Percentiles rank a stretch among this genome's conserved stretches.
These are phyloP conservation scores for Physcia stellaris DNA, from an alignment of 495 filamentous ascomycete species.

Conservation along the genomic window DNA sequence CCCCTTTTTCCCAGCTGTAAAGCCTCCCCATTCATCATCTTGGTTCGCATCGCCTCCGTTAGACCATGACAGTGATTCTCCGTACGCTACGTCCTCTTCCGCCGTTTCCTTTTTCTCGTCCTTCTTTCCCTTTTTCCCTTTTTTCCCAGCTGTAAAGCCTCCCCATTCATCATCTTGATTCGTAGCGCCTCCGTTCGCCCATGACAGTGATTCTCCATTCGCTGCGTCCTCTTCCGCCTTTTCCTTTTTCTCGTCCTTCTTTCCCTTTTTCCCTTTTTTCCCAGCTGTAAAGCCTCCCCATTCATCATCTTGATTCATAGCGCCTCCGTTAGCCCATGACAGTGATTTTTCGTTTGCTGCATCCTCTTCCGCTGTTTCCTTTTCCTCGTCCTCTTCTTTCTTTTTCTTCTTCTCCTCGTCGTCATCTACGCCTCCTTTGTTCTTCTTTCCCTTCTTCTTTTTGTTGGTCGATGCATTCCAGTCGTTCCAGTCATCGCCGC, in stretches of 20 bases:
- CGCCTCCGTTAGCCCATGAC: not conserved
- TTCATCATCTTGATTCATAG: no score
- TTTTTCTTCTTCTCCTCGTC: conserved; percentile 11
- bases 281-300: no score
- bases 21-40: conserved; percentile 19
- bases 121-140: no score
- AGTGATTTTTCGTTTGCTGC: not conserved
- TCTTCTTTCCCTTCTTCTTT: conserved; percentile 5
- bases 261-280: conserved; percentile 13
- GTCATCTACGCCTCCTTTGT: conserved; percentile 6
- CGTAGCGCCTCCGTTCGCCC: conserved; percentile 24
- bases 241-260: conserved; percentile 19
- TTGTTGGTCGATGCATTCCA: no score
- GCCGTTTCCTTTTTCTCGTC: conserved; percentile 14
- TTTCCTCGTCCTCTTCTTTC: not conserved
- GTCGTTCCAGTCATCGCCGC: no score
- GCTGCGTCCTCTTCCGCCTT: conserved; percentile 17
- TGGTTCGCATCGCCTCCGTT: conserved; percentile 23
- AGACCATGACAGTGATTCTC: conserved; percentile 9
- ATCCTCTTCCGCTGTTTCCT: not conserved
- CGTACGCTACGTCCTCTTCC: conserved; percentile 11
- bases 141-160: conserved; percentile 13
- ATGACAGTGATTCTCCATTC: conserved; percentile 16
- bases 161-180: conserved; percentile 22
- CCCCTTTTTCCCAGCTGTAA: conserved; percentile 25